phyloP scores from a whole-genome alignment of 164 flowering plant species.

The Paratinospora sagittata region DNA sequence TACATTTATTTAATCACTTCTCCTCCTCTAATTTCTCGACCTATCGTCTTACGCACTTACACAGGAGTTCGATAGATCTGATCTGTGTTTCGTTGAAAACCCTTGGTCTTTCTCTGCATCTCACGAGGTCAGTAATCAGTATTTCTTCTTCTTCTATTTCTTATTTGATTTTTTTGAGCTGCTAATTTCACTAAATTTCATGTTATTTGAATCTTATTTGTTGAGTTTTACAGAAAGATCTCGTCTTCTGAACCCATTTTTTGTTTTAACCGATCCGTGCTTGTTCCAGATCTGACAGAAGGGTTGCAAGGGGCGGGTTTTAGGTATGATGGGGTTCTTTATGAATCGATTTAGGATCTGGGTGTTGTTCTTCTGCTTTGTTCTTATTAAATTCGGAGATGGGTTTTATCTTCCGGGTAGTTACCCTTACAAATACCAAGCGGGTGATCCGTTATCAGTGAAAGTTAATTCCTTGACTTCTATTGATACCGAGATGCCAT shows the following conservation, averaged over 20 bases:
- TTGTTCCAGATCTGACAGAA: slow-evolving; percentile 14
- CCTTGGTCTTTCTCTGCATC: not conserved
- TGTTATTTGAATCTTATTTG: not conserved
- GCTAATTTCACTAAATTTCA: not conserved
- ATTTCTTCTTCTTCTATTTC: not conserved
- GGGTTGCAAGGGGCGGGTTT: not conserved
- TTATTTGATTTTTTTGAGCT: not conserved
- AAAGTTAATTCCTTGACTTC: slow-evolving; percentile 20
- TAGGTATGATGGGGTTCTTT: not conserved
- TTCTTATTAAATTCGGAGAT: slow-evolving; percentile 6
- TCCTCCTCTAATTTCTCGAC: not conserved
- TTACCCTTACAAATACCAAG: slow-evolving; percentile 12
- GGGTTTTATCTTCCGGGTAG: slow-evolving; percentile 23
- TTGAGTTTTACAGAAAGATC: not conserved
- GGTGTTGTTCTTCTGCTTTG: not conserved
- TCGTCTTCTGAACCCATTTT: slow-evolving; percentile 1
- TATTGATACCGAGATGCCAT: slow-evolving; percentile 20
- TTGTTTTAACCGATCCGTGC: slow-evolving; percentile 3
- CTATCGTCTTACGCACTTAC: not conserved
- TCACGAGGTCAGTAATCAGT: not conserved
- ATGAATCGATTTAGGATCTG: slow-evolving; percentile 8
- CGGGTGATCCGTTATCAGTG: slow-evolving; percentile 5
- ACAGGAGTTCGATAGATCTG: not conserved
- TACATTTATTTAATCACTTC: not conserved
- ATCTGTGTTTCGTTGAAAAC: not conserved